Evolutionary conservation across 2,329 filamentous ascomycete genomes (phyloP), one percentile per base, ranked within the genome.

Genomic region (Hypomyces rosellus): DNA sequence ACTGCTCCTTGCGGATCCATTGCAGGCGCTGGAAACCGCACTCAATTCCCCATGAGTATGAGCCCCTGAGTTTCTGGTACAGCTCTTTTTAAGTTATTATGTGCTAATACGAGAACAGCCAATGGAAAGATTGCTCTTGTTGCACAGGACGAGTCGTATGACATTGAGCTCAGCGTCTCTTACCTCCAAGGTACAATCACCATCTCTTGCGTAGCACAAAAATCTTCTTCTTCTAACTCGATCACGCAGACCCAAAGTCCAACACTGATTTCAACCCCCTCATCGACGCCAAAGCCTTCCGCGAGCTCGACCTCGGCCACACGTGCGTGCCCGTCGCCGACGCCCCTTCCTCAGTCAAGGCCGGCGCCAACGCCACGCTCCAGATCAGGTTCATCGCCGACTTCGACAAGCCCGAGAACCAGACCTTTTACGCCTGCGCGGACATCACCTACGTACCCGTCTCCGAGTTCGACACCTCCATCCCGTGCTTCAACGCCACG

Each of bases 91-190:
- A 11, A 11, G 9, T 6, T 30, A 30, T 30, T 2, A 30, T 30
- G 9, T 30, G 9, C 18, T 38, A 15, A 34, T 34, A 12, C 9
- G 2, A 30, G 8, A 11, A 11, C 16, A 78, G 76, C 69, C 13
- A 71, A 74, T 49, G 77, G 77, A 9, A 65, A 70, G 15, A 68
- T 81, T 5, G 72, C 76, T 6, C 64, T 81, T 13, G 73, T 74
- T 14, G 70, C 74, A 14, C 75, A 78, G 45, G 74, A 79, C 46
- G 75, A 81, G 49, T 74, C 76, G 13, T 79, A 73, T 59, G 67
- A 72, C 46, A 63, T 77, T 39, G 69, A 74, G 38, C 65, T 81
- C 38, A 70, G 72, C 40, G 70, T 82, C 48, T 75, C 78, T 0
- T 73, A 75, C 25, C 25, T 30, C 9, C 25, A 30, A 30, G 25